Percentiles rank a stretch among this genome's conserved stretches.
Conservation (phyloP, 169 alveolate genomes). For the Plasmodium vinckei region DNA sequence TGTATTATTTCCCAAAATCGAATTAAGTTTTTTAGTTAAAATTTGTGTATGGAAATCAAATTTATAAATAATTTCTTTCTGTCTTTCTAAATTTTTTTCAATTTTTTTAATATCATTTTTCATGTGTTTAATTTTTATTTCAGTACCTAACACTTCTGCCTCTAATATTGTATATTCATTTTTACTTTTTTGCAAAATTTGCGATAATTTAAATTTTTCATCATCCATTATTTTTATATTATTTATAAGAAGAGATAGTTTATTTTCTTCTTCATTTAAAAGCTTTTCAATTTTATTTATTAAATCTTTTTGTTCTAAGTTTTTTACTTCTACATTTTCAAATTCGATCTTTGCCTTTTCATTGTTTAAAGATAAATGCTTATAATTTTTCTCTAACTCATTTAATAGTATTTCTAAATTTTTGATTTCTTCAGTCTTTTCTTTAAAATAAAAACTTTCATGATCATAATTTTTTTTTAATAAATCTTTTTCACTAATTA, state of each 20-base stretch:
- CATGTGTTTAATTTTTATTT: conserved; percentile 71
- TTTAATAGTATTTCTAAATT: conserved; percentile 15
- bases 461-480: conserved; percentile 35
- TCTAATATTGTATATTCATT: conserved; percentile 42
- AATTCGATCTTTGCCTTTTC: conserved; percentile 40
- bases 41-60: conserved; percentile 71
- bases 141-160: conserved; percentile 60
- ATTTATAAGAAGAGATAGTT: background rate
- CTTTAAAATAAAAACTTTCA: conserved; percentile 23
- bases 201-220: conserved; percentile 48
- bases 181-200: conserved; percentile 44
- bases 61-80: conserved; percentile 65
- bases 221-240: conserved; percentile 52
- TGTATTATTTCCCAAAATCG: conserved; percentile 36
- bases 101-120: conserved; percentile 48
- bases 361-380: background rate
- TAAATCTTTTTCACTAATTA: conserved; percentile 6
- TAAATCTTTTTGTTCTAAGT: conserved; percentile 33
- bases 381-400: conserved; percentile 12
- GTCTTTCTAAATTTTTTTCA: conserved; percentile 74
- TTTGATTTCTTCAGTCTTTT: conserved; percentile 43
- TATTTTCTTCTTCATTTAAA: conserved; percentile 19
- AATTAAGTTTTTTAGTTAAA: conserved; percentile 58
- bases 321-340: conserved; percentile 31
- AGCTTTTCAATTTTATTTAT: conserved; percentile 44